Base-by-base conservation (phyloP, 2,329 filamentous ascomycete genomes). In the Apiospora sp. region DNA sequence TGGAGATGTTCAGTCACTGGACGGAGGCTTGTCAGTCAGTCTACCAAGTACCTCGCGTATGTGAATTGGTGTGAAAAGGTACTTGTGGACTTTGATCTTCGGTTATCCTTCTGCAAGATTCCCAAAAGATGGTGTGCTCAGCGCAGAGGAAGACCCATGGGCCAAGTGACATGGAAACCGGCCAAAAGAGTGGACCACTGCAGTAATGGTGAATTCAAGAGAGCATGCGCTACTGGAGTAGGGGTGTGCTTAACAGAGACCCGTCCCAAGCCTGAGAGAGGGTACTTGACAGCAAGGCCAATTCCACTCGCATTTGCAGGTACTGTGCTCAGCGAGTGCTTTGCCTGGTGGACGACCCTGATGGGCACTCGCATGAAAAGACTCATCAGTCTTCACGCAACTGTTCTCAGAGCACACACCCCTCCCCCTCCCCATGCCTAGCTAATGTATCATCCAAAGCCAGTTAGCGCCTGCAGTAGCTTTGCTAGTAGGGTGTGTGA, bases 111-210 rank as follows among this genome's bases (percentile, higher is more conserved):
- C 46, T 58, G 68, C 68, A 70, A 70, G 68, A 70, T 58, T 70
- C 48, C 68, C 68, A 48, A 49, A 54, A 51, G 68, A 70, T 70
- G 68, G 68, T 70, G 68, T 70, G 68, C 68, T 70, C 67, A 69
- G 67, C 67, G 13, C 67, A 24, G 44, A 69, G 46, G 67, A 64
- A 30, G 54, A 61, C 58, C 34, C 34, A 41, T 34, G n/a, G 68
- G 49, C 68, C 68, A 70, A 70, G 68, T 70, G 68, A 70, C 68
- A 70, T 70, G 68, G 46, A 51, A 54, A 70, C 58, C 58, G 34
- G 58, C 58, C 34, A 64, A 37, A 41, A 41, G 34, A 34, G 30
- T 37, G 58, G 58, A 24, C 22, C 58, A 13, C 58, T 64, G 58
- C 58, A 64, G 58, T 41, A 41, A 24, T 64, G 34, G 58, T 64